These are phyloP conservation scores for Fermentozyma sake DNA, from an alignment of 1,139 yeast genomes.

Conservation along the genomic window DNA sequence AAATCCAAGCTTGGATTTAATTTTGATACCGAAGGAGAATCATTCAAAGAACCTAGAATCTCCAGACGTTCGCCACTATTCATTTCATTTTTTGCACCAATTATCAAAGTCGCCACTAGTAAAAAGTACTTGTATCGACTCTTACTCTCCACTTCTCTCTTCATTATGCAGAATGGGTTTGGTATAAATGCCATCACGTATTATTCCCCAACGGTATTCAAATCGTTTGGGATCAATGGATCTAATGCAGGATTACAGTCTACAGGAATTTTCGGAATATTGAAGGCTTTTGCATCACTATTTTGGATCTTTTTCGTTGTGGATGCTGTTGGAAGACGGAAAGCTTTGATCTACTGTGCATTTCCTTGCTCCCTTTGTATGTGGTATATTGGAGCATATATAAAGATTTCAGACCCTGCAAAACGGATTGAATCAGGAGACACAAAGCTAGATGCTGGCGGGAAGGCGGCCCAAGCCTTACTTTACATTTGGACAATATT, in stretches of 20 bases:
- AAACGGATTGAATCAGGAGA: conserved; percentile 22
- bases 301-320: conserved; percentile 43
- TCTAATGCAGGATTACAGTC: conserved; percentile 44
- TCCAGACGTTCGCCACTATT: too few relatives aligned
- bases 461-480: conserved; percentile 45
- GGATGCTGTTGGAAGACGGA: conserved; percentile 45
- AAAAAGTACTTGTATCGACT: conserved; percentile 22
- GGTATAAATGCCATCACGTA: conserved; percentile 34
- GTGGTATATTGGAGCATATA: conserved; percentile 48
- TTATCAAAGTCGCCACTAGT: conserved; percentile 18
- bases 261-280: conserved; percentile 56
- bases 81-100: conserved; percentile 24
- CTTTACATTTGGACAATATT: conserved; percentile 44
- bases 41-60: too few relatives aligned
- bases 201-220: conserved; percentile 30
- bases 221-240: conserved; percentile 27
- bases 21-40: too few relatives aligned
- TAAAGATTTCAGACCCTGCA: conserved; percentile 37
- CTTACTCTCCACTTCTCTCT: conserved; percentile 23
- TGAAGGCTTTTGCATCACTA: conserved; percentile 41
- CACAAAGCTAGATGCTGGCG: conserved; percentile 28
- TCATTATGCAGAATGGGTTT: conserved; percentile 30
- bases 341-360: conserved; percentile 38
- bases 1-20: conserved; percentile 16
- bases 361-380: conserved; percentile 44